Evolutionary conservation across 1,284 basidiomycete species (phyloP), one percentile per base, ranked within the genome.

Genomic region (Sporisorium exsertum): DNA sequence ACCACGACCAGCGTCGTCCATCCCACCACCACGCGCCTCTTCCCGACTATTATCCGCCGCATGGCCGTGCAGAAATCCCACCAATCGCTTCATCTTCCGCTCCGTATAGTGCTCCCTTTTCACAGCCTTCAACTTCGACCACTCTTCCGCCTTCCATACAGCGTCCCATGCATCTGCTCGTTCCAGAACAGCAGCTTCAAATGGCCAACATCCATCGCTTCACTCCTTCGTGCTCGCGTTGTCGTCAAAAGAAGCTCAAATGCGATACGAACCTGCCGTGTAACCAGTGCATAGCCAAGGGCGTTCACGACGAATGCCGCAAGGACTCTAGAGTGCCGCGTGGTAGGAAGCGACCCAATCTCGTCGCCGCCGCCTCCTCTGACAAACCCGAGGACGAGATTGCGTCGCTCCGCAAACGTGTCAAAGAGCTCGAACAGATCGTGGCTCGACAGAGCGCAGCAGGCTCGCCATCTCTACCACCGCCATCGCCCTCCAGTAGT

Each of bases 201-300:
- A 54, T 76, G 20, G 63, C 68, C 61, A 68, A 78, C 57, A 60
- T 71, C 37, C 55, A 66, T 37, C 67, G 69, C 35, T 72, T 73
- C 52, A 79, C 77, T 0, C 77, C 70, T 2, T 73, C 70, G 5
- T 79, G 77, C 61, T 72, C 74, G 5, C 62, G 77, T 12, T 77
- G 77, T 46, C 59, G 77, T 15, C 58, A 58, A 13, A 79, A 79
- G 50, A 79, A 79, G 66, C 74, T 79, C 60, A 76, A 76, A 42
- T 79, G 77, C 58, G 72, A 76, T 37, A 73, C 73, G 7, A 68
- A 74, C 32, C 59, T 73, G 15, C 75, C 75, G 0, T 77, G 75
- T 58, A 77, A 77, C 35, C 70, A 79, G 56, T 81, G 79, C 58
- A 74, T 75, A n/a, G 64, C 64, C n/a, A 81, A 78, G 51, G 68